Conservation (phyloP, 495 filamentous ascomycete genomes). For the Cercophora samala region DNA sequence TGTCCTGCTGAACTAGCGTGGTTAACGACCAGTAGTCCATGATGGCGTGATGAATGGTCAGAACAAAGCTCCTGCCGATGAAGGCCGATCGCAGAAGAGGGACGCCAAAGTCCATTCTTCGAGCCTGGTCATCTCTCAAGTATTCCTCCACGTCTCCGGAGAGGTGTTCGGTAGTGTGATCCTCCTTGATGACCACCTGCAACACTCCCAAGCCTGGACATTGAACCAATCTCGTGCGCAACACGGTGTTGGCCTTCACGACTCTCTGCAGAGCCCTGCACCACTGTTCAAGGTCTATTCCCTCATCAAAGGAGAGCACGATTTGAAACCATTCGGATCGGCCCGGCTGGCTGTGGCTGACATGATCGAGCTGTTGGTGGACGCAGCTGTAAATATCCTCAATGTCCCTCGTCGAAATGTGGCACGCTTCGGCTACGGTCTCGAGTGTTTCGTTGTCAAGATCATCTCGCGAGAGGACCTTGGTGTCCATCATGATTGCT, state of each 20-base stretch:
- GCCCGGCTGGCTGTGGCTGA: not conserved
- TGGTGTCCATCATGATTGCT: not conserved
- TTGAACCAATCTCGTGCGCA: not conserved
- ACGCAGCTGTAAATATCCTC: not conserved
- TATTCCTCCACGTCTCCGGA: not conserved
- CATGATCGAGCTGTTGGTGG: not conserved
- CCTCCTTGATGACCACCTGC: constrained; percentile 2
- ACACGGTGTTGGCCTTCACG: not conserved
- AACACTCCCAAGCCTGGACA: not conserved
- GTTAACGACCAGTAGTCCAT: constrained; percentile 5
- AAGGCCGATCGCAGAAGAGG: not conserved
- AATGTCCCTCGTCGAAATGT: not conserved
- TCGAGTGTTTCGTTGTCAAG: not conserved
- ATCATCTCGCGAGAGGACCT: not conserved
- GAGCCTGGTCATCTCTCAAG: not conserved
- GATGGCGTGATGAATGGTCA: constrained; percentile 4
- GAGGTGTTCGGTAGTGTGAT: not conserved
- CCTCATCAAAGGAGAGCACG: not conserved
- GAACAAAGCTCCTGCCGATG: not conserved
- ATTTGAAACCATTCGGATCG: constrained; percentile 5
- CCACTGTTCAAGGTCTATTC: not conserved
- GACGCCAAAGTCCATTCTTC: not conserved
- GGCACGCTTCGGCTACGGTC: not conserved
- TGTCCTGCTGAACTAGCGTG: not conserved
- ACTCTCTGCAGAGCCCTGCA: not conserved